Evolutionary conservation across 257 asterid genomes (phyloP).

Genomic region (Penstemon barbatus): DNA sequence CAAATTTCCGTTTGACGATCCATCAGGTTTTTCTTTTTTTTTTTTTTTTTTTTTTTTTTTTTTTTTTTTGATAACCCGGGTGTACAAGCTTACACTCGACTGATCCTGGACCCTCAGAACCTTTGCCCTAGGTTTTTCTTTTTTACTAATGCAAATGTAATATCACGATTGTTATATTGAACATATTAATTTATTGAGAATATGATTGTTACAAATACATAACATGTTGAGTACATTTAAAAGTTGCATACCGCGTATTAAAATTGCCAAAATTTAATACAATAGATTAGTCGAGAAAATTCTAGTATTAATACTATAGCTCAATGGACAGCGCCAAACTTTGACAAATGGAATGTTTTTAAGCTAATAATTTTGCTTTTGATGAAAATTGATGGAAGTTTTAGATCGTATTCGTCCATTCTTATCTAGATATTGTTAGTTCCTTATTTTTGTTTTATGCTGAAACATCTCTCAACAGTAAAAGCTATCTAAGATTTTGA

Average conservation of each 20-base stretch:
- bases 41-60: neutral
- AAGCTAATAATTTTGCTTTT: no score
- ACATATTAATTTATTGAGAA: no score
- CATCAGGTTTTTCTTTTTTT: slow-evolving; percentile 51
- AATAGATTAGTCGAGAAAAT: no score
- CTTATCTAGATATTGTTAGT: neutral
- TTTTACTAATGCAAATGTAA: neutral
- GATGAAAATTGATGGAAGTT: no score
- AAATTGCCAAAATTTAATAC: neutral
- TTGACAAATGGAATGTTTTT: no score
- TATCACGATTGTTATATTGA: no score
- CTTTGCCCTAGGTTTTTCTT: slow-evolving; percentile 58
- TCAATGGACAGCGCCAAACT: no score
- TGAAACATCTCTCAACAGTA: neutral
- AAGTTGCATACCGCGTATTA: neutral
- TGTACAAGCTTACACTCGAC: no score
- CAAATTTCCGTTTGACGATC: slow-evolving; percentile 65
- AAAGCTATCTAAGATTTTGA: neutral
- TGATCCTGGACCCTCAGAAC: no score
- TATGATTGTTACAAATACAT: no score
- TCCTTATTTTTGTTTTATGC: neutral
- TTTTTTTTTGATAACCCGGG: no score
- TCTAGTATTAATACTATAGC: no score
- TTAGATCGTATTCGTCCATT: neutral
- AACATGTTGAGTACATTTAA: neutral